A percentile compares a stretch with the other conserved stretches of the same genome.
Evolutionary conservation across 1,284 basidiomycete genomes (phyloP).

Genomic region (Ceratobasidium sp.): DNA sequence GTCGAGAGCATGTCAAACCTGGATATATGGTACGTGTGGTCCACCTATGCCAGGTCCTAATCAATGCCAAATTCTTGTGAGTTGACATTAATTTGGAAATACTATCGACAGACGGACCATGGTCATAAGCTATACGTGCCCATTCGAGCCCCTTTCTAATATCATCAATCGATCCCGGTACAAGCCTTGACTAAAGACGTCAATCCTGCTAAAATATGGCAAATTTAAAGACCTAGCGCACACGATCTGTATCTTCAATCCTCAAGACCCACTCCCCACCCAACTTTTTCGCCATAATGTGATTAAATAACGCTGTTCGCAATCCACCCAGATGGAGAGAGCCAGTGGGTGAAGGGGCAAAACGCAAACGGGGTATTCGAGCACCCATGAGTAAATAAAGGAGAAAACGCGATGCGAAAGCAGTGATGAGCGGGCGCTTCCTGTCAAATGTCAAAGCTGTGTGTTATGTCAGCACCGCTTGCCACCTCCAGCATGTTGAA

Average conservation of each 20-base stretch:
- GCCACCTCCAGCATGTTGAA: background rate
- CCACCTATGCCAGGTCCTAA: slow-evolving; percentile 82
- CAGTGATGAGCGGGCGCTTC: background rate
- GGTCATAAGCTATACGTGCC: slow-evolving; percentile 94
- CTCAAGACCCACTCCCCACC: slow-evolving; percentile 90
- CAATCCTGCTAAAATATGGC: background rate
- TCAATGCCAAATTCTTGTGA: background rate
- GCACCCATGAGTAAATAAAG: slow-evolving; percentile 44
- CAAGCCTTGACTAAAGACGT: slow-evolving; percentile 71
- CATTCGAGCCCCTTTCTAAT: slow-evolving; percentile 83
- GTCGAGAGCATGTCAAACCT: slow-evolving; percentile 61
- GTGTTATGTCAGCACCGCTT: too few relatives aligned
- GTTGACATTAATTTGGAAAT: slow-evolving; percentile 20
- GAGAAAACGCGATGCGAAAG: background rate
- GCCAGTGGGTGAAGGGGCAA: slow-evolving; percentile 97
- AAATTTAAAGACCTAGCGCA: slow-evolving; percentile 54
- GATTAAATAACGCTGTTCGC: slow-evolving; percentile 95
- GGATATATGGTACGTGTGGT: slow-evolving; percentile 81
- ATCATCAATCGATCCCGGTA: slow-evolving; percentile 85
- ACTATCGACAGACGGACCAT: slow-evolving; percentile 74
- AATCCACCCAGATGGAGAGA: slow-evolving; percentile 94
- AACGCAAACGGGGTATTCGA: slow-evolving; percentile 66
- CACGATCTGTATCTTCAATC: slow-evolving; percentile 95
- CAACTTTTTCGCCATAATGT: slow-evolving; percentile 83
- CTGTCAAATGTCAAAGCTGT: slow-evolving; percentile 8